Evolutionary conservation across 2,329 filamentous ascomycete species (phyloP).

Genomic region (Tolypocladium guangdongense): DNA sequence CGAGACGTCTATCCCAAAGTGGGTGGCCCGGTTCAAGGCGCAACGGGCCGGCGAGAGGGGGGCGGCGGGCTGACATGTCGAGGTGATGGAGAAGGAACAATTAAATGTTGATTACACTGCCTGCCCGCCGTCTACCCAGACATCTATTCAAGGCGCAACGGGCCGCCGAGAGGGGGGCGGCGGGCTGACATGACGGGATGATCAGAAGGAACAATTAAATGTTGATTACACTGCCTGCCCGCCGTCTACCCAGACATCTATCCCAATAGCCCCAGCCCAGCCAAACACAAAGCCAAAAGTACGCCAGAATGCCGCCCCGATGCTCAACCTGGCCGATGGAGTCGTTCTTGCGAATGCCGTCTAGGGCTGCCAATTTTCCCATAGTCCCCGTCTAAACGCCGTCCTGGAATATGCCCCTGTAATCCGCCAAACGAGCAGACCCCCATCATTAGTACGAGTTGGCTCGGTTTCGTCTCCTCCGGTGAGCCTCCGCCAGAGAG

Average conservation of each 20-base stretch:
- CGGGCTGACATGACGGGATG: constrained; percentile 4
- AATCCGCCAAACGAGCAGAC: neutral
- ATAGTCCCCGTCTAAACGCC: neutral
- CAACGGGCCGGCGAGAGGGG: too few species aligned
- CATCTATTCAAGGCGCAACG: too few species aligned
- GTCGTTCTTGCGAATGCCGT: neutral
- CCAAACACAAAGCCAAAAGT: neutral
- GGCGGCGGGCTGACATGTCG: too few species aligned
- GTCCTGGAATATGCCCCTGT: neutral
- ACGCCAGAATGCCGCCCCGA: neutral
- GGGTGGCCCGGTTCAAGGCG: too few species aligned
- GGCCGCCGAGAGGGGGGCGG: too few species aligned
- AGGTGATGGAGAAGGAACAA: constrained; percentile 1
- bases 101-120: too few species aligned
- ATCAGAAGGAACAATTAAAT: neutral
- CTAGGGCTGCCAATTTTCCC: neutral
- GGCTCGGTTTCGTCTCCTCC: neutral
- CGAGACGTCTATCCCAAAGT: too few species aligned
- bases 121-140: too few species aligned
- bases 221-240: neutral
- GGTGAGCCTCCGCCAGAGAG: neutral
- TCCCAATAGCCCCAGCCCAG: neutral
- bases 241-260: neutral
- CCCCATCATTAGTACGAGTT: neutral
- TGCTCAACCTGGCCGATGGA: neutral